A percentile compares a stretch with the other conserved stretches of the same genome.
phyloP scores from a whole-genome alignment of 352 stramenopile genomes.

The Phytophthora agathidicida region DNA sequence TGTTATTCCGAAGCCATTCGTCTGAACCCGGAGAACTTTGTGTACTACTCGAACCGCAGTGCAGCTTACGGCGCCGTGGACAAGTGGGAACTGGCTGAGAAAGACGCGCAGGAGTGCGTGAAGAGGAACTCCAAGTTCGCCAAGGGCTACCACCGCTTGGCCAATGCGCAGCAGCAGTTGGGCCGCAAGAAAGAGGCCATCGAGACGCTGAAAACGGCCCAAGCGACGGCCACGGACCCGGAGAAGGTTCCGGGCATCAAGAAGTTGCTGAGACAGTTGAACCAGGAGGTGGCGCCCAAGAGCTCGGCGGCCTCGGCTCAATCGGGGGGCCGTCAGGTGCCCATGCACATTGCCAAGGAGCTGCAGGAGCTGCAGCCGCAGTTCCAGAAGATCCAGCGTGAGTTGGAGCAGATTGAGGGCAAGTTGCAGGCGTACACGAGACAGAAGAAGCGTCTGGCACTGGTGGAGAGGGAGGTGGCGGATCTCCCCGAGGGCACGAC shows the following conservation, averaged over 20 bases:
- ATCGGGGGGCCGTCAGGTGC: constrained; percentile 49
- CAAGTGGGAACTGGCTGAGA: constrained; percentile 75
- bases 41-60: constrained; percentile 88
- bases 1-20: constrained; percentile 86
- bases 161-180: constrained; percentile 81
- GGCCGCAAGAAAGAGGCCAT: constrained; percentile 74
- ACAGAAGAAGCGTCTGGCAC: constrained; percentile 79
- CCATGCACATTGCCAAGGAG: constrained; percentile 72
- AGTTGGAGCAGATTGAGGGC: constrained; percentile 79
- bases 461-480: constrained; percentile 74
- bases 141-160: constrained; percentile 82
- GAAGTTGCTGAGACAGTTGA: constrained; percentile 77
- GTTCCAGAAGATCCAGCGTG: constrained; percentile 77
- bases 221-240: constrained; percentile 31
- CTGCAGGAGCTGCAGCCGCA: constrained; percentile 84
- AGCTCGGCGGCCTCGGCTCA: constrained; percentile 12
- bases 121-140: constrained; percentile 73
- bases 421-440: constrained; percentile 64
- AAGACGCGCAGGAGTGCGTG: constrained; percentile 78
- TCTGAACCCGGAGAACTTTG: constrained; percentile 72
- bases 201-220: constrained; percentile 59
- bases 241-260: constrained; percentile 78
- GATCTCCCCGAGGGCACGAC: constrained; percentile 65
- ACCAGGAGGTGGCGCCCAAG: constrained; percentile 46
- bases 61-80: constrained; percentile 70